Evolutionary conservation across 345 rosid species (phyloP), one percentile per base, ranked within the genome.

Genomic region (Nasturtium officinale): DNA sequence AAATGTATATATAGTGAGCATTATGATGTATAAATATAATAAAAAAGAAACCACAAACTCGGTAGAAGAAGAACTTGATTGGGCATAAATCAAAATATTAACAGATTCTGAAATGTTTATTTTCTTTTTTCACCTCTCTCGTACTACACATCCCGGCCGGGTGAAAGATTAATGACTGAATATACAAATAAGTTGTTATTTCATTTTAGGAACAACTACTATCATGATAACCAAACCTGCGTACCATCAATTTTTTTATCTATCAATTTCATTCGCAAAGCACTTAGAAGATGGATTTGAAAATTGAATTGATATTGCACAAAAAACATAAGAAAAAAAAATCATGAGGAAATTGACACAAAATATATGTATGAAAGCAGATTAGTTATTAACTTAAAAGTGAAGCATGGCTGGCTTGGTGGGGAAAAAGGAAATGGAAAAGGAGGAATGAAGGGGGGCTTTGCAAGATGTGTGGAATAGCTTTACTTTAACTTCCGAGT

Each of bases 401-500:
- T 17, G 48, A 30, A 4, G 8, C n/a, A 58, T 56, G 58, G 56
- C 52, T 56, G 59, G 48, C 50, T n/a, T n/a, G n/a, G 18, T 32
- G 35, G 35, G 9, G 37, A 47, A 53, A 37, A 5, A 13, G 2
- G 35, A 8, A 42, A 42, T 2, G 52, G 5, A 7, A 45, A 75
- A 64, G 7, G 28, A 21, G 18, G 20, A 62, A n/a, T 30, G 1
- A 51, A 11, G 9, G 35, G 35, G 50, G 65, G 16, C 6, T 53
- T 76, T 62, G 58, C 65, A 23, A 62, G 79, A 47, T 69, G 30
- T 47, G 59, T 53, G 79, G 71, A 75, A 46, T 35, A 52, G 73
- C 68, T 75, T 67, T 68, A 53, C 9, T 50, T 50, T 21, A 29
- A 67, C 45, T 70, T 76, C 75, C 76, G 46, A 77, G 61, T 64